Percentiles rank a stretch among this genome's conserved stretches.
These are phyloP conservation scores for Podospora comata DNA, from an alignment of 495 filamentous ascomycete genomes.

Conservation along the genomic window DNA sequence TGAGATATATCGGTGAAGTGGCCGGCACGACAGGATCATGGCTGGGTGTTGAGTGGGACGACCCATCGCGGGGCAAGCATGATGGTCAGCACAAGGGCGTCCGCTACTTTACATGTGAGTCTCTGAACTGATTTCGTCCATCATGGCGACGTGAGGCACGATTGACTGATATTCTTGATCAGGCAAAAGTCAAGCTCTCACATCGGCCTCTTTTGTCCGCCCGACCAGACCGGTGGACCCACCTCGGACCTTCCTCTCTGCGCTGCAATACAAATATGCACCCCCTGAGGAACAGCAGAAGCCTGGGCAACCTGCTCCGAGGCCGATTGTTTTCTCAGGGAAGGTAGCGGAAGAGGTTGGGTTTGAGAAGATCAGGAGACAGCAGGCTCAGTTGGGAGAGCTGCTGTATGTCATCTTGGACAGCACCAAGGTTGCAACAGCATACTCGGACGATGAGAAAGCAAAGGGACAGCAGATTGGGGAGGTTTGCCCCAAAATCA, in stretches of 20 bases:
- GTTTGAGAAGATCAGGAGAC: conserved; percentile 84
- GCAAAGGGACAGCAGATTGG: conserved; percentile 40
- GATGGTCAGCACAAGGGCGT: conserved; percentile 74
- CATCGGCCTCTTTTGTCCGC: conserved; percentile 81
- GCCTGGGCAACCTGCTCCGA: background rate
- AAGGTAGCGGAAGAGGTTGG: conserved; percentile 94
- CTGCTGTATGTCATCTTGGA: conserved; percentile 81
- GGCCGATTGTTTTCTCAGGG: conserved; percentile 65
- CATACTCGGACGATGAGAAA: conserved; percentile 32
- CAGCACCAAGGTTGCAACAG: conserved; percentile 57
- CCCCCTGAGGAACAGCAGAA: conserved; percentile 29
- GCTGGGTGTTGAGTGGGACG: conserved; percentile 98
- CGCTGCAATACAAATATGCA: conserved; percentile 78
- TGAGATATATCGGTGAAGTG: conserved; percentile 77
- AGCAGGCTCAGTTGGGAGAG: conserved; percentile 73
- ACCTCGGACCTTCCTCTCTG: conserved; percentile 70
- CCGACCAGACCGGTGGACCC: conserved; percentile 66
- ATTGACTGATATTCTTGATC: background rate
- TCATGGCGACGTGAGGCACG: background rate
- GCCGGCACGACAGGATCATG: conserved; percentile 74
- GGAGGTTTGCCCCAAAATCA: conserved; percentile 60
- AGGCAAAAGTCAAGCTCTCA: conserved; percentile 65
- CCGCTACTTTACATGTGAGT: conserved; percentile 80
- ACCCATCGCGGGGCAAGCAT: conserved; percentile 80
- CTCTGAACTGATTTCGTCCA: background rate